Conservation (phyloP, 83 land plant genomes). For the Picea abies region DNA sequence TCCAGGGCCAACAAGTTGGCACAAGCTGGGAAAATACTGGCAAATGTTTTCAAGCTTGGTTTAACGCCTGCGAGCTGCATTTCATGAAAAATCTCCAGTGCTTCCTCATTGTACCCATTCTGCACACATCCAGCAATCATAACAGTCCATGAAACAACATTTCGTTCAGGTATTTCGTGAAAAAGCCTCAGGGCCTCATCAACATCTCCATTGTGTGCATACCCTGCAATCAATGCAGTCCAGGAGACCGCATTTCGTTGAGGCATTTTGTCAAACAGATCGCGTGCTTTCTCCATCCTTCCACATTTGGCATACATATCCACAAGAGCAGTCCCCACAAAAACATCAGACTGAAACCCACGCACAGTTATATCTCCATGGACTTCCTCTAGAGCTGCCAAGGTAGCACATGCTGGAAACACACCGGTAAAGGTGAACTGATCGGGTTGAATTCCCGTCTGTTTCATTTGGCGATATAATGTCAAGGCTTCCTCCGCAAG, state of each 20-base stretch:
- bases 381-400: not conserved
- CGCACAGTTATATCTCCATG: not conserved
- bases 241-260: not conserved
- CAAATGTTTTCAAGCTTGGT: constrained; percentile 55
- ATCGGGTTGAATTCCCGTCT: constrained; percentile 38
- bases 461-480: constrained; percentile 39
- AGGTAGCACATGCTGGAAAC: constrained; percentile 37
- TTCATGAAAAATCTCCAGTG: constrained; percentile 34
- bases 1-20: constrained; percentile 14
- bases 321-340: not conserved
- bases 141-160: constrained; percentile 59
- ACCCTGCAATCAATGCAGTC: constrained; percentile 15
- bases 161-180: constrained; percentile 22
- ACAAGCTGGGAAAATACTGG: constrained; percentile 47
- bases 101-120: constrained; percentile 40
- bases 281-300: too few species aligned
- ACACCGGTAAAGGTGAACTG: constrained; percentile 45
- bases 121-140: constrained; percentile 67
- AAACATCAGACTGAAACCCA: constrained; percentile 5
- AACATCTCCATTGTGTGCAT: constrained; percentile 26
- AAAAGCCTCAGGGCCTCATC: constrained; percentile 40
- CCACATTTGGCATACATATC: constrained; percentile 1
- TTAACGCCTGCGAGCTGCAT: constrained; percentile 49
- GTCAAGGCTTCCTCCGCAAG: constrained; percentile 33
- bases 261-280: not conserved